Conservation (phyloP, 2,329 filamentous ascomycete genomes). For the Monosporascus sp. region DNA sequence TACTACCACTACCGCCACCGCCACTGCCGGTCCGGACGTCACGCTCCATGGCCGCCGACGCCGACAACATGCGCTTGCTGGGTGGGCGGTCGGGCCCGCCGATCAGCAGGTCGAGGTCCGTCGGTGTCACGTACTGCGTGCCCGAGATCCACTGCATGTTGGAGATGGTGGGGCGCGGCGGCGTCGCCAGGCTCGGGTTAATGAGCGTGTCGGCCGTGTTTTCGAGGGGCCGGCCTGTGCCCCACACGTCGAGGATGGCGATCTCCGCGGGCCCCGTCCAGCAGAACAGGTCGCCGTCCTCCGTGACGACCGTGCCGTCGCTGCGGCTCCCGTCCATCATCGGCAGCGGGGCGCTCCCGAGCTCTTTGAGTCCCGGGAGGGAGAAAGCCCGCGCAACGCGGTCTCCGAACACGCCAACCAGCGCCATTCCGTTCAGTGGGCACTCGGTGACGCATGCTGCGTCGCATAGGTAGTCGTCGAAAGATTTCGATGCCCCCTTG, state of each 20-base stretch:
- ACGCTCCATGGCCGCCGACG: constrained; percentile 69
- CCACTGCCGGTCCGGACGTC: constrained; percentile 33
- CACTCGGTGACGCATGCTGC: constrained; percentile 72
- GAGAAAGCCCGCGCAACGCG: constrained; percentile 74
- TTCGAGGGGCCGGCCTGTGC: constrained; percentile 60
- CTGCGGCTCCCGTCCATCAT: constrained; percentile 72
- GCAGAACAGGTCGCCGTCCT: constrained; percentile 75
- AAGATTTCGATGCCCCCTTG: constrained; percentile 89
- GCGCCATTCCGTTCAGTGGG: constrained; percentile 68
- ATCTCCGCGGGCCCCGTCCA: constrained; percentile 89
- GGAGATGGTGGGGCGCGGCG: constrained; percentile 84
- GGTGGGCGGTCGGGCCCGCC: constrained; percentile 83
- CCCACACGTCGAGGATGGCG: constrained; percentile 79
- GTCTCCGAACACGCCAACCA: constrained; percentile 83
- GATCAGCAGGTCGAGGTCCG: constrained; percentile 85
- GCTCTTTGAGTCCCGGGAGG: constrained; percentile 82
- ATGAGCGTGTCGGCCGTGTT: constrained; percentile 67
- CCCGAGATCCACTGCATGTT: constrained; percentile 96
- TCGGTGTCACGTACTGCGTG: constrained; percentile 81
- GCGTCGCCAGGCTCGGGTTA: constrained; percentile 69
- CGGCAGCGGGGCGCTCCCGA: constrained; percentile 62
- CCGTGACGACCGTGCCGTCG: constrained; percentile 63
- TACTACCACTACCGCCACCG: neutral
- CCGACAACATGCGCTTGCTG: constrained; percentile 81
- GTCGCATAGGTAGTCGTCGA: constrained; percentile 78